These are phyloP conservation scores for Rhynchosporium secalis DNA, from an alignment of 2,329 filamentous ascomycete genomes.

Conservation along the genomic window DNA sequence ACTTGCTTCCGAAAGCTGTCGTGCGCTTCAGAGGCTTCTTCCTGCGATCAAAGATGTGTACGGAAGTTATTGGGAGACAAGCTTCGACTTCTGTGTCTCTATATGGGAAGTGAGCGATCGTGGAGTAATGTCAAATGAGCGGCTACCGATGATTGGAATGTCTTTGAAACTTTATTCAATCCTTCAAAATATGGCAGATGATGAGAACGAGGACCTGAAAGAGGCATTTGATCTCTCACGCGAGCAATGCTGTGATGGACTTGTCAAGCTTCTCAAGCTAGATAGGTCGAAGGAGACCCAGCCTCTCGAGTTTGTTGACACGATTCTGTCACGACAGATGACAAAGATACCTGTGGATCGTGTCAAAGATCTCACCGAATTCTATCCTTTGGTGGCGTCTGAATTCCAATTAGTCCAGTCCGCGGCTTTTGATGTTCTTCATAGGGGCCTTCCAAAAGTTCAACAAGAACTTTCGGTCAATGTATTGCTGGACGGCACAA, in stretches of 20 bases:
- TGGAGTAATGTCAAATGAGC: conserved; percentile 46
- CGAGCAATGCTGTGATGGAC: conserved; percentile 50
- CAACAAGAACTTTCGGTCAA: conserved; percentile 86
- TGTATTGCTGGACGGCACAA: conserved; percentile 66
- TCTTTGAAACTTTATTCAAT: conserved; percentile 69
- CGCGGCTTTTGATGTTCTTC: conserved; percentile 77
- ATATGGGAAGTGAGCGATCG: conserved; percentile 54
- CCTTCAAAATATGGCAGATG: conserved; percentile 66
- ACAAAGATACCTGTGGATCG: conserved; percentile 61
- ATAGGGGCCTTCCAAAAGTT: conserved; percentile 71
- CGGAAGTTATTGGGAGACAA: conserved; percentile 79
- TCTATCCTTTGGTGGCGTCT: conserved; percentile 76
- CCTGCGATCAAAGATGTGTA: conserved; percentile 80
- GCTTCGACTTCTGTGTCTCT: conserved; percentile 57
- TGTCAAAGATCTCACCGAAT: conserved; percentile 62
- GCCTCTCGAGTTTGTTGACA: conserved; percentile 73
- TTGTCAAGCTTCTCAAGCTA: conserved; percentile 64
- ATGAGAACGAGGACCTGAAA: conserved; percentile 81
- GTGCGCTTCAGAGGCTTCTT: conserved; percentile 61
- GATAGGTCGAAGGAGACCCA: conserved; percentile 52
- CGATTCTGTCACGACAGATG: conserved; percentile 69
- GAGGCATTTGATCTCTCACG: conserved; percentile 61
- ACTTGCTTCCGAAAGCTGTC: conserved; percentile 53
- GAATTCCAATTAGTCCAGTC: conserved; percentile 75
- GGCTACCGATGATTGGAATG: conserved; percentile 65